Evolutionary conservation across 495 filamentous ascomycete species (phyloP).

Genomic region (Beverwykella pulmonaria): DNA sequence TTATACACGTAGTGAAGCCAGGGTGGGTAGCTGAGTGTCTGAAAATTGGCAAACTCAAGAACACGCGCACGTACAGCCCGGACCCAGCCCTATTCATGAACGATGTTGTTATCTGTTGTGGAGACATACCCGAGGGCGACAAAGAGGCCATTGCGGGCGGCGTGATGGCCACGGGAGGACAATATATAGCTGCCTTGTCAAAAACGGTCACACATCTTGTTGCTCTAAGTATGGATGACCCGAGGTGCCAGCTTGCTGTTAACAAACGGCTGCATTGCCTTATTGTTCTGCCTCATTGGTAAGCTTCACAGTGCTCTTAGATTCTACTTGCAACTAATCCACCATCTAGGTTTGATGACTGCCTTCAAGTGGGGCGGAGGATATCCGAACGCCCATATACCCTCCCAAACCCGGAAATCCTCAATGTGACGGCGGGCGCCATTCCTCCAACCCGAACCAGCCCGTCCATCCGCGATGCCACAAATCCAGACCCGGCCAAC

Average conservation of each 20-base stretch:
- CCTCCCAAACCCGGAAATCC: conserved; percentile 82
- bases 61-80: conserved; percentile 80
- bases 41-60: conserved; percentile 67
- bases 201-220: conserved; percentile 85
- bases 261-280: conserved; percentile 69
- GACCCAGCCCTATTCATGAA: conserved; percentile 90
- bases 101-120: conserved; percentile 66
- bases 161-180: conserved; percentile 84
- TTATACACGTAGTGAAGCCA: conserved; percentile 83
- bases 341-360: conserved; percentile 83
- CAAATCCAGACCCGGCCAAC: conserved; percentile 62
- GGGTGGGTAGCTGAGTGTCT: conserved; percentile 76
- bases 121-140: conserved; percentile 77
- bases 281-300: conserved; percentile 96
- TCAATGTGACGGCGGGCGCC: conserved; percentile 47
- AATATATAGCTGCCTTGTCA: conserved; percentile 69
- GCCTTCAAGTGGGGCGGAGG: conserved; percentile 81
- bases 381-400: conserved; percentile 87
- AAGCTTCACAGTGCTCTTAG: conserved; percentile 34
- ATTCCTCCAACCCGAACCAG: conserved; percentile 49
- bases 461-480: conserved; percentile 72
- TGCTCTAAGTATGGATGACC: conserved; percentile 72
- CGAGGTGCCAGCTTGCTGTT: conserved; percentile 67
- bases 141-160: conserved; percentile 91
- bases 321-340: conserved; percentile 11